phyloP scores from a whole-genome alignment of 805 yeast species.

The Starmerella roubikii region DNA sequence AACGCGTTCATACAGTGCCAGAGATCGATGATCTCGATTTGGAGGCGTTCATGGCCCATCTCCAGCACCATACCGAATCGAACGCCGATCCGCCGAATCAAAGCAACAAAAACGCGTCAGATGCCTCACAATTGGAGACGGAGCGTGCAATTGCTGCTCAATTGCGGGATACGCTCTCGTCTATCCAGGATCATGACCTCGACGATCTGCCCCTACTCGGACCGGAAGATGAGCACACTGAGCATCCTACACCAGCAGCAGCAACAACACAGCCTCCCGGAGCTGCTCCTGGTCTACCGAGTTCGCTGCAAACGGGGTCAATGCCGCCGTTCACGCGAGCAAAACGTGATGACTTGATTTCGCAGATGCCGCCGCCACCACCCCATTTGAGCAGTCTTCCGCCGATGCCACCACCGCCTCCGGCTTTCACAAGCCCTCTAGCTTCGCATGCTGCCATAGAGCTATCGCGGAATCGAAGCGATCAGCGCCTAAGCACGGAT shows the following conservation, averaged over 20 bases:
- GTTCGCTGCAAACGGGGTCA: too few species aligned
- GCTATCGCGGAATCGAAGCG: background rate
- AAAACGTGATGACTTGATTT: background rate
- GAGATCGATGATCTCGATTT: constrained; percentile 18
- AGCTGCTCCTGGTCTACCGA: too few species aligned
- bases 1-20: background rate
- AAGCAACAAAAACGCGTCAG: background rate
- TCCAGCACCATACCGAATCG: constrained; percentile 18
- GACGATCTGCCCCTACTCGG: too few species aligned
- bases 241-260: too few species aligned
- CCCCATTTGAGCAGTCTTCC: constrained; percentile 10
- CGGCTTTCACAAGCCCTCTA: constrained; percentile 15
- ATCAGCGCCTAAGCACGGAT: background rate
- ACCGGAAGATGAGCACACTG: too few species aligned
- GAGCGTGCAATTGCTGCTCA: constrained; percentile 20
- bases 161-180: constrained; percentile 21
- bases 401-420: constrained; percentile 19
- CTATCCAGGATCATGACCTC: constrained; percentile 15
- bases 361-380: constrained; percentile 16
- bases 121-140: background rate
- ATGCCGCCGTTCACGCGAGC: too few species aligned
- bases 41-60: constrained; percentile 21
- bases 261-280: too few species aligned
- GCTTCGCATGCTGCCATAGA: constrained; percentile 8
- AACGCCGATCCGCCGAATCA: background rate